Percentiles rank a stretch among this genome's conserved stretches.
Evolutionary conservation across 106 monocot species (phyloP).

Genomic region (Dendrobium chrysotoxum): DNA sequence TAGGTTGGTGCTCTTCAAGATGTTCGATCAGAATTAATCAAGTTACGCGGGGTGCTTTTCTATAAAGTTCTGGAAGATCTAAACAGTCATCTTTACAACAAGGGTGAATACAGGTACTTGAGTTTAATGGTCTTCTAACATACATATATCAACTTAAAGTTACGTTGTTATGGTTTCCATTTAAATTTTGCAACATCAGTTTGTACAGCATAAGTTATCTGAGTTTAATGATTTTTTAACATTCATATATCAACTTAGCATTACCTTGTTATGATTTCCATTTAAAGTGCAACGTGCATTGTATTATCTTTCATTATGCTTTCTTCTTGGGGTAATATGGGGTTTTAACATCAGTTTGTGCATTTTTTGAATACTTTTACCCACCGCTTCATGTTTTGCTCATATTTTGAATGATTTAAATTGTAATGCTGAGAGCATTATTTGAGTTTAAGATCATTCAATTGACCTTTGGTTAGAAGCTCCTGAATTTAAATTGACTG

Average conservation of each 20-base stretch:
- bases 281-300: not conserved
- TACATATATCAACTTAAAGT: not conserved
- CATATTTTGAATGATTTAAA: not conserved
- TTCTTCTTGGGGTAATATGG: not conserved
- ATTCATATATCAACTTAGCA: not conserved
- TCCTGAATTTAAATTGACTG: not conserved
- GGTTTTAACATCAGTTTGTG: not conserved
- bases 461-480: not conserved
- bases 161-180: not conserved
- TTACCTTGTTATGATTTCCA: not conserved
- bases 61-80: constrained; percentile 91
- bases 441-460: not conserved
- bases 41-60: constrained; percentile 81
- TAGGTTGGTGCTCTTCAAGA: constrained; percentile 99
- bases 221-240: no score
- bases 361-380: not conserved
- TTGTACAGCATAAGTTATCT: no score
- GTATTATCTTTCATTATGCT: not conserved
- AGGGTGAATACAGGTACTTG: constrained; percentile 76
- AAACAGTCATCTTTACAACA: constrained; percentile 89
- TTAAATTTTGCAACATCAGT: not conserved
- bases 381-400: not conserved
- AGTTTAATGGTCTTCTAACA: not conserved
- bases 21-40: constrained; percentile 90
- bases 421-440: not conserved